Evolutionary conservation across 164 flowering plant genomes (phyloP), one percentile per base, ranked within the genome.

Genomic region (Akebia trifoliata): DNA sequence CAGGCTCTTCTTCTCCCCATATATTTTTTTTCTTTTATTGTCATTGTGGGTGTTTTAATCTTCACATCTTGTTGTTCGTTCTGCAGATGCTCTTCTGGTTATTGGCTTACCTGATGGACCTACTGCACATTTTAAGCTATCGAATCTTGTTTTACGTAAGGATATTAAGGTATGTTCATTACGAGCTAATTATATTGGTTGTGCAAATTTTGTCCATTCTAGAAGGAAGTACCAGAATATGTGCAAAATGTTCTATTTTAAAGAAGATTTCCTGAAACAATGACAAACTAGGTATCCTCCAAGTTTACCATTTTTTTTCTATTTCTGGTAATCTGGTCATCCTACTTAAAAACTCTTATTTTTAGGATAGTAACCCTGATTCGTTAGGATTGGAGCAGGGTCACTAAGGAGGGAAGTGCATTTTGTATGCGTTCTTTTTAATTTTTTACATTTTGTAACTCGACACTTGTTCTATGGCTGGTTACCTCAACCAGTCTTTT

Each of bases 121-220:
- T 56, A 90, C 97, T 42, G 99, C 96, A 11, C 96, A 87, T 75
- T 93, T 93, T 72, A 93, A 87, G 75, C 87, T 93, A 37, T 80
- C 99, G 20, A 84, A 66, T 8, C 92, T 93, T 49, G 87, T 82
- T 56, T 69, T 93, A 51, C 85, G 90, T 34, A 87, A 83, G 76
- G 95, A 93, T 64, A 82, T 90, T 20, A 93, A 90, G 95, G 98
- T 90, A 48, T 24, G n/a, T 28, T 0, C 15, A 17, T 11, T 29
- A 18, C 32, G 20, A 6, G 9, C 24, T 4, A 38, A 8, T 49
- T 30, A 6, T 6, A 9, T 14, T 49, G 12, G 32, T 49, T 6
- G 18, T 24, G 26, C 35, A 30, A 7, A 11, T 21, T 12, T 21
- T 29, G 34, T 3, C 18, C 26, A 11, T 42, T 43, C 10, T 8